Base-by-base conservation (phyloP, 2,329 filamentous ascomycete species). In the Colletotrichum musae region DNA sequence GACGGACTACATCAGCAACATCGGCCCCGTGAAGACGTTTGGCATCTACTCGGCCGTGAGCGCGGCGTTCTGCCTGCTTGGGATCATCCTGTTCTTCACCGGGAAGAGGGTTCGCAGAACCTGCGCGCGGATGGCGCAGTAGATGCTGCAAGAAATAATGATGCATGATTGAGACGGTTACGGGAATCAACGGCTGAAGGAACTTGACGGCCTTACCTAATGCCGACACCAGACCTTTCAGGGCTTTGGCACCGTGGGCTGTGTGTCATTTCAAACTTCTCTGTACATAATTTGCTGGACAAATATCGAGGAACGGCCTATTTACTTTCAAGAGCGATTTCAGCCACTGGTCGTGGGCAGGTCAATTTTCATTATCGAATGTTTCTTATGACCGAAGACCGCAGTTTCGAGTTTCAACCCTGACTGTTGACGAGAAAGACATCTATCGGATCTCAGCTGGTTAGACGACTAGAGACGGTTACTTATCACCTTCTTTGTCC, bases 1-100 rank as follows among this genome's bases (percentile, higher is more conserved):
- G 2, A 56, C 57, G 6, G 54, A 63, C 32, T 71, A 68, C 18
- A 81, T 71, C n/a, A 43, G 53, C 32, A 64, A 59, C 56, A 56
- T 71, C 36, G 68, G 68, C 12, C 52, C 60, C 13, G 60, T 64
- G 39, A 47, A 32, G 16, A 71, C 68, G 2, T 71, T 68, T 28
- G 60, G 58, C 13, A 64, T 71, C n/a, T 71, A 69, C 26, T 59
- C 64, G 15, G 59, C 58, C 24, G 50, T 69, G 9, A 68, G 64
- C 53, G 56, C 65, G 28, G 59, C 54, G 9, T 60, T 69, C 13
- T 62, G 64, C 16, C 51, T 71, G 7, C 26, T 69, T 6, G 68
- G 64, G 3, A 28, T 71, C 12, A 12, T 60, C 1, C 10, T 71
- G 10, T 71, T 57, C 26, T 70, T 68, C 21, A 64, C 26, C 2